Conservation (phyloP, 352 stramenopile genomes). For the Globisporangium orthogonon region DNA sequence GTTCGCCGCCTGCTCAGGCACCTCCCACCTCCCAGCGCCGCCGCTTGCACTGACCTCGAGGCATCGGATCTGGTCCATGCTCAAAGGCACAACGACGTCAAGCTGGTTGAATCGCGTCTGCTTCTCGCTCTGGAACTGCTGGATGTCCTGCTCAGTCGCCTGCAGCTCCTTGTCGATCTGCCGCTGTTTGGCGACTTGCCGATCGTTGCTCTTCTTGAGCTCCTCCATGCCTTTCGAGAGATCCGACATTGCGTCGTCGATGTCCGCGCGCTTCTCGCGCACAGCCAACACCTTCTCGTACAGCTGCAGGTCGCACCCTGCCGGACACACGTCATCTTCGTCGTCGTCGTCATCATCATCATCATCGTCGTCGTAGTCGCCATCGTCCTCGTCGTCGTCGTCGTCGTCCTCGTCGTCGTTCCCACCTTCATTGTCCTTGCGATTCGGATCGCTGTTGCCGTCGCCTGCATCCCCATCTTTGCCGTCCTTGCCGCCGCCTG, state of each 20-base stretch:
- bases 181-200: constrained; percentile 75
- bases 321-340: constrained; percentile 88
- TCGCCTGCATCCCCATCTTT: constrained; percentile 29
- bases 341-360: constrained; percentile 90
- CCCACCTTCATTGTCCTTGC: constrained; percentile 49
- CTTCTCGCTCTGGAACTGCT: constrained; percentile 92
- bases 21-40: constrained; percentile 19
- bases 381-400: constrained; percentile 62
- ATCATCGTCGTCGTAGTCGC: constrained; percentile 80
- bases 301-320: constrained; percentile 82
- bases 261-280: constrained; percentile 87
- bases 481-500: constrained; percentile 15
- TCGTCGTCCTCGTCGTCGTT: constrained; percentile 60
- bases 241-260: constrained; percentile 87
- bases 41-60: constrained; percentile 17
- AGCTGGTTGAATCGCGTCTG: constrained; percentile 89
- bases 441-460: constrained; percentile 17
- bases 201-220: constrained; percentile 80
- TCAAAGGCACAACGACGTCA: constrained; percentile 75
- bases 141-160: constrained; percentile 83
- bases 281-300: constrained; percentile 92
- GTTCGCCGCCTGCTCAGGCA: constrained; percentile 40
- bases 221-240: constrained; percentile 86
- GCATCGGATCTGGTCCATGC: constrained; percentile 65
- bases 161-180: constrained; percentile 92